Conservation (phyloP, 1,284 basidiomycete genomes). For the Fistulina hepatica region DNA sequence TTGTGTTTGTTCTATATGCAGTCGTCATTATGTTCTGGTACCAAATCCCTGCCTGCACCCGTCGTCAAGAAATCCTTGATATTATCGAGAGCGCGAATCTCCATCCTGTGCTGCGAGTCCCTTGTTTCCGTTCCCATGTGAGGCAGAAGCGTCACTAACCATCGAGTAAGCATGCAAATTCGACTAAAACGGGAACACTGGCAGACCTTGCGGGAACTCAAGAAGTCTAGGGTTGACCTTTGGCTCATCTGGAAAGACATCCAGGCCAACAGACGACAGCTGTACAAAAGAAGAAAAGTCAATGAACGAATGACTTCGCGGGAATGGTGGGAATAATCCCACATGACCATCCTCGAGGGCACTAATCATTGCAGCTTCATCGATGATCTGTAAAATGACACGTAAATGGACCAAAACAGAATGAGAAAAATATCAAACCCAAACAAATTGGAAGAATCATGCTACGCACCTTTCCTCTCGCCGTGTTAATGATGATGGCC, state of each 20-base stretch:
- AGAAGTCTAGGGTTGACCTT: conserved; percentile 72
- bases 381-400: conserved; percentile 37
- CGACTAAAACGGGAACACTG: too few species aligned
- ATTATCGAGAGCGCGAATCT: conserved; percentile 66
- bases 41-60: conserved; percentile 54
- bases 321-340: conserved; percentile 20
- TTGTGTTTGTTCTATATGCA: too few species aligned
- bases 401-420: too few species aligned
- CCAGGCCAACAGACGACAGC: conserved; percentile 77
- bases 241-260: conserved; percentile 87
- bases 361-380: conserved; percentile 77
- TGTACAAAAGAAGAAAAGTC: conserved; percentile 25
- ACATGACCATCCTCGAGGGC: conserved; percentile 82
- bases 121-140: conserved; percentile 86
- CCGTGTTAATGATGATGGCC: conserved; percentile 80
- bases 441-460: too few species aligned
- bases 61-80: conserved; percentile 53
- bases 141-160: too few species aligned
- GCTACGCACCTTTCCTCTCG: conserved; percentile 56
- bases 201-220: conserved; percentile 70
- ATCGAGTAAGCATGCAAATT: too few species aligned
- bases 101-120: conserved; percentile 77
- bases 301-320: conserved; percentile 1
- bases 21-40: too few species aligned
- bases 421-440: too few species aligned